Conservation (phyloP, 2,329 filamentous ascomycete genomes). For the Aspergillus ruber region DNA sequence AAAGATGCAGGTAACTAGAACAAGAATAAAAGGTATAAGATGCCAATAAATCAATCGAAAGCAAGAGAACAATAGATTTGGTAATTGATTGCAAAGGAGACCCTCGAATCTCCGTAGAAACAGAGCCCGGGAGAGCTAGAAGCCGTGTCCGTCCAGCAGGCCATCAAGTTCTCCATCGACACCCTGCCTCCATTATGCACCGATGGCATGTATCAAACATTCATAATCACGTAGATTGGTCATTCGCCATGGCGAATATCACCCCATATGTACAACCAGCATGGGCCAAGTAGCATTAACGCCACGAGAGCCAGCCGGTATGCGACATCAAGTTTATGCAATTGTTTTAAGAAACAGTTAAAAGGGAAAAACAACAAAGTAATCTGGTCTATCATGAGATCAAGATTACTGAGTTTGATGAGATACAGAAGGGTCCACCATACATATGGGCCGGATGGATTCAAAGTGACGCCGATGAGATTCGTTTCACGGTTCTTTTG, state of each 20-base stretch:
- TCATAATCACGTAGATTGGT: constrained; percentile 3
- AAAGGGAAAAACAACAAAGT: not conserved
- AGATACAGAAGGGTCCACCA: not conserved
- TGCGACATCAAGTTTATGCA: not conserved
- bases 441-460: not conserved
- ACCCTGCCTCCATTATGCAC: not conserved
- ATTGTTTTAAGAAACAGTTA: not conserved
- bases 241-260: not conserved
- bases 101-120: not conserved
- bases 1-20: constrained; percentile 1
- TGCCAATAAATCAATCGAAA: constrained; percentile 1
- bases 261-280: constrained; percentile 2
- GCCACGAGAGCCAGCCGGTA: not conserved
- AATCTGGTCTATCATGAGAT: not conserved
- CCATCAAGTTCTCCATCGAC: not conserved
- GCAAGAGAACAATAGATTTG: not conserved
- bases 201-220: not conserved
- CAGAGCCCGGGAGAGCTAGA: not conserved
- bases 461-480: not conserved
- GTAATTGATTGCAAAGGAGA: not conserved
- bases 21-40: constrained; percentile 3
- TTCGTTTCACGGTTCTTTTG: not conserved
- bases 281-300: not conserved
- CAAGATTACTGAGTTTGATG: not conserved
- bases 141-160: not conserved